Evolutionary conservation across 2,329 filamentous ascomycete species (phyloP).

Genomic region (Talaromyces pinophilus): DNA sequence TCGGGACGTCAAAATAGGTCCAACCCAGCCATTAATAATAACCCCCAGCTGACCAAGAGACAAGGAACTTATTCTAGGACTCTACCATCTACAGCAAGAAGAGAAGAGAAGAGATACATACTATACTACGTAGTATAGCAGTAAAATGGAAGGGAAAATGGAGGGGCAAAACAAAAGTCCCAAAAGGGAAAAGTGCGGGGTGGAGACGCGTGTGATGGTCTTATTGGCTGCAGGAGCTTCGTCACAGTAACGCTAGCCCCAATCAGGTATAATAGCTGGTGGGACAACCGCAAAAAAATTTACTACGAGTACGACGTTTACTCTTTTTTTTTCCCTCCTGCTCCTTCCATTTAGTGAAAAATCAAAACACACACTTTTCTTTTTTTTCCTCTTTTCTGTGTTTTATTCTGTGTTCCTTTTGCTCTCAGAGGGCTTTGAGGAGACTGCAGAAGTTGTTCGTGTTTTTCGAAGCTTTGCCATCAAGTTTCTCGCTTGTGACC

Average conservation of each 20-base stretch:
- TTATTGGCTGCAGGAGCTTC: conserved; percentile 12
- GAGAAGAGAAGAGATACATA: background rate
- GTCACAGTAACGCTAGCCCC: background rate
- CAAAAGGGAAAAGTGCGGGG: conserved; percentile 19
- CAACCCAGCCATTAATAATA: too few relatives aligned
- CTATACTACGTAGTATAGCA: too few relatives aligned
- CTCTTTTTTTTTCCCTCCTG: conserved; percentile 14
- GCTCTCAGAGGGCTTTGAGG: background rate
- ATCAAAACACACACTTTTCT: conserved; percentile 3
- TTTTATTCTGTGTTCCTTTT: background rate
- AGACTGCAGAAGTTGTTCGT: conserved; percentile 5
- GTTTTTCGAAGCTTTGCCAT: background rate
- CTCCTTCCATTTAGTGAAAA: background rate
- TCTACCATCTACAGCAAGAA: background rate
- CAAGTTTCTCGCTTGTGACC: conserved; percentile 11
- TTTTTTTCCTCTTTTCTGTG: conserved; percentile 5
- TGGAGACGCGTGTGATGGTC: conserved; percentile 19
- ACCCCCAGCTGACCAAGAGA: too few relatives aligned
- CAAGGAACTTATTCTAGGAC: too few relatives aligned
- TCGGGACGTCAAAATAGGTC: too few relatives aligned
- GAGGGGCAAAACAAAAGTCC: conserved; percentile 14
- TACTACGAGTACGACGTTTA: background rate
- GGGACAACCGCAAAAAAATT: conserved; percentile 21
- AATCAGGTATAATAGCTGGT: conserved; percentile 12
- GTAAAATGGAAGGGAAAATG: too few relatives aligned